Base-by-base conservation (phyloP, 2,329 filamentous ascomycete species). In the Chrysoporthe cubensis region DNA sequence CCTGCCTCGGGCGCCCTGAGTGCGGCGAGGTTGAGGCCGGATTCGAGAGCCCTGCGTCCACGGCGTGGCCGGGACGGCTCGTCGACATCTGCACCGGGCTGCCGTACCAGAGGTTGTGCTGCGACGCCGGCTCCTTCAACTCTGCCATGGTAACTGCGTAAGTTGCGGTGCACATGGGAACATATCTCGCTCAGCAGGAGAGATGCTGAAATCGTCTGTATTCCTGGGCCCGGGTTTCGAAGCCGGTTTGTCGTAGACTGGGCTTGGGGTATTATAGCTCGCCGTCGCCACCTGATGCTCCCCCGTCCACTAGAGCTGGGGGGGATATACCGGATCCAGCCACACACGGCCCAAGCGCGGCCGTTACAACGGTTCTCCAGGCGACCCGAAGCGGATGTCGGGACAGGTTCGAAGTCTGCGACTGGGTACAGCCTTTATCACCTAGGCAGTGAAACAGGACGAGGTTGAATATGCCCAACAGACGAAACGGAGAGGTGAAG, bases 81-180 rank as follows among this genome's bases (percentile, higher is more conserved):
- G 79, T 80, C 65, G 84, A 78, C 76, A 88, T 80, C 72, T 85
- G 85, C 70, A 87, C 82, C 67, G 84, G 82, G 70, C 80, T 81
- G 71, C 81, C 82, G 78, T 88, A 88, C 86, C 86, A 88, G 73
- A 88, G 78, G 77, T 81, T 83, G 74, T 83, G 81, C 78, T 87
- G 86, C 63, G 59, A 61, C 76, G 83, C 78, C 75, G 85, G 80
- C 78, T 88, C 86, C 83, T 87, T 87, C 81, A 88, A 77, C 77
- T 88, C 86, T 84, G 86, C 85, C 86, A 88, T 88, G 77, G 82
- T 86, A 76, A 84, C 83, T 80, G 85, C 84, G 78, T 88, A 87
- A 72, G 85, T 85, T 78, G 85, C 84, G 80, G 85, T 85, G 82
- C 86, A 87, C 85, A 88, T 88, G 83, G 79, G 84, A 81, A 76